These are phyloP conservation scores for Zygoascus bituminiphila DNA, from an alignment of 805 yeast species.

Conservation along the genomic window DNA sequence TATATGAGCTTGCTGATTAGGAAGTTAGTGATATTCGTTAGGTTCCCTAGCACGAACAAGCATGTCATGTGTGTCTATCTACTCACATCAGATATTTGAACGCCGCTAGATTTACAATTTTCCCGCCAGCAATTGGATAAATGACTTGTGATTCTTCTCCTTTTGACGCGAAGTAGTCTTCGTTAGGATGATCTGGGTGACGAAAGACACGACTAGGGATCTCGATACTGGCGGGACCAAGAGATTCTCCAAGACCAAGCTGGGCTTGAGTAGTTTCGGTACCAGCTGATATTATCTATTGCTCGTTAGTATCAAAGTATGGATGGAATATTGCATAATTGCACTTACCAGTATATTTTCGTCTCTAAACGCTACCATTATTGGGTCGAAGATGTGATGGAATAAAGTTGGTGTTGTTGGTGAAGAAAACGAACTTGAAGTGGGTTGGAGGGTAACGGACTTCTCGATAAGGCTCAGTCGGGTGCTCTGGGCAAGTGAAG, in stretches of 20 bases:
- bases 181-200: slow-evolving; percentile 18
- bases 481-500: no score
- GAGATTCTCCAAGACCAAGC: slow-evolving; percentile 66
- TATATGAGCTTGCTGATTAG: slow-evolving; percentile 40
- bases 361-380: slow-evolving; percentile 32
- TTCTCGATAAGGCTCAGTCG: no score
- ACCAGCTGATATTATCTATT: slow-evolving; percentile 65
- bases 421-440: background rate
- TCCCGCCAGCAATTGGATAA: slow-evolving; percentile 56
- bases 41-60: slow-evolving; percentile 31
- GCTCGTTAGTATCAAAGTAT: background rate
- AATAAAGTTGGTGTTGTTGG: background rate
- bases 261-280: slow-evolving; percentile 65
- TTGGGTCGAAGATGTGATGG: background rate
- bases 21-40: background rate
- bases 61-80: background rate
- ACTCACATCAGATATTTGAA: slow-evolving; percentile 53
- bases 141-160: slow-evolving; percentile 39
- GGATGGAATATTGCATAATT: background rate
- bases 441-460: background rate
- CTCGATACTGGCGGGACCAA: slow-evolving; percentile 65
- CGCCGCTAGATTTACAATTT: slow-evolving; percentile 60
- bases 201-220: slow-evolving; percentile 72
- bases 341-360: slow-evolving; percentile 30
- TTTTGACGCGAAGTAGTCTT: slow-evolving; percentile 31